Evolutionary conservation across 2,329 filamentous ascomycete species (phyloP).

Genomic region (Cladosporium sp.): DNA sequence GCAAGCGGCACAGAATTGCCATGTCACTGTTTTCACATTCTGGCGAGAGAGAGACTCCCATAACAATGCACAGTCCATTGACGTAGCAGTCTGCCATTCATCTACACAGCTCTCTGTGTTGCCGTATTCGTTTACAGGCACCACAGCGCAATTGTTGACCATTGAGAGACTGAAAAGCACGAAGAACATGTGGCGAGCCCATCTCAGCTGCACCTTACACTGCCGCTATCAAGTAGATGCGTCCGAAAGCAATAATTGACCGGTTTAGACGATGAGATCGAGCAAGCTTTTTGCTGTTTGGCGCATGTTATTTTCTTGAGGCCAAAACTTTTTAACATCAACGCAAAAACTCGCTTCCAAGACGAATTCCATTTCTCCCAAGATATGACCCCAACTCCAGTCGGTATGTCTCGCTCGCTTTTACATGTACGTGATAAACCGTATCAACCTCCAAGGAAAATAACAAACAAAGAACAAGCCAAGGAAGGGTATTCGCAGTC

Average conservation of each 20-base stretch:
- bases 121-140: not conserved
- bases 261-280: no score
- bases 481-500: not conserved
- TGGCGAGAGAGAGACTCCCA: not conserved
- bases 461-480: not conserved
- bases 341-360: not conserved
- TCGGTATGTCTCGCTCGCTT: not conserved
- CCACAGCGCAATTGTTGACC: not conserved
- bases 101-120: not conserved
- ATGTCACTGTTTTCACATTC: not conserved
- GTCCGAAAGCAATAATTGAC: not conserved
- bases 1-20: constrained; percentile 12
- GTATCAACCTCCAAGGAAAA: not conserved
- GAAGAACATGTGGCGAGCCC: no score
- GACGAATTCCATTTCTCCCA: not conserved
- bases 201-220: not conserved
- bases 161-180: not conserved
- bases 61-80: not conserved
- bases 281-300: no score
- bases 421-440: not conserved
- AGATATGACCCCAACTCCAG: not conserved
- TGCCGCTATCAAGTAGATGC: not conserved
- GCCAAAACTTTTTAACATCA: no score
- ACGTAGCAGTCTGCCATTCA: not conserved
- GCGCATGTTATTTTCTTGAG: no score